Evolutionary conservation across 768 basidiomycete species (phyloP).

Genomic region (Trametes gibbosa): DNA sequence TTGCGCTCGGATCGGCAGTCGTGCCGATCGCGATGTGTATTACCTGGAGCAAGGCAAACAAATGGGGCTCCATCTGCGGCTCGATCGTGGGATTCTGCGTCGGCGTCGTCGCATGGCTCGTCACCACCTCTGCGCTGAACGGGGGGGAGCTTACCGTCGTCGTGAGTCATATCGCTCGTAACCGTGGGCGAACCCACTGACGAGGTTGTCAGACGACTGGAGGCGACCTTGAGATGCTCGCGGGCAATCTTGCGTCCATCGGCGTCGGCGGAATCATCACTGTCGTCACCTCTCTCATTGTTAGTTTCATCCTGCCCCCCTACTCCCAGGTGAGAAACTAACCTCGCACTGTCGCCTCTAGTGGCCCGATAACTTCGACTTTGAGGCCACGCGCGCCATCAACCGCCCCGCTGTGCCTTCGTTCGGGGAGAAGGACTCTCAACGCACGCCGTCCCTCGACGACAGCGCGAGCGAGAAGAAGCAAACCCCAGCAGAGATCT

Average conservation of each 20-base stretch:
- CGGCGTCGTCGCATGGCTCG: constrained; percentile 83
- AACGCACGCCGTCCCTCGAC: constrained; percentile 25
- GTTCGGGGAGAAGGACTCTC: constrained; percentile 14
- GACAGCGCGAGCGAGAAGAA: constrained; percentile 41
- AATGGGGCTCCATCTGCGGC: constrained; percentile 78
- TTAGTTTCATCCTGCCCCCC: constrained; percentile 31
- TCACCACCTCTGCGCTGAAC: constrained; percentile 71
- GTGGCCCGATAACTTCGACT: constrained; percentile 85
- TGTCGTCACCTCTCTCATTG: constrained; percentile 59
- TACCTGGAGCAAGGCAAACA: constrained; percentile 84
- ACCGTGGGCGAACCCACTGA: background rate
- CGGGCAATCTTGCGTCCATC: constrained; percentile 87
- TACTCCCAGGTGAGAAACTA: background rate
- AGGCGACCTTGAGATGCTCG: constrained; percentile 71
- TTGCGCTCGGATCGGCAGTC: constrained; percentile 81
- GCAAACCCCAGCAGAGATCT: constrained; percentile 19
- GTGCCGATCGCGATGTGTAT: constrained; percentile 85
- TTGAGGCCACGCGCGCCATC: constrained; percentile 74
- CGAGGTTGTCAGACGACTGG: constrained; percentile 20
- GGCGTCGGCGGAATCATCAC: constrained; percentile 79
- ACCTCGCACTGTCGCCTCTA: constrained; percentile 24
- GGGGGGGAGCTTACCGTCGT: constrained; percentile 66
- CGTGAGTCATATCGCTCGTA: constrained; percentile 35
- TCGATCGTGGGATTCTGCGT: constrained; percentile 64
- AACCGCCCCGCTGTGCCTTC: constrained; percentile 41